Evolutionary conservation across 768 basidiomycete species (phyloP).

Genomic region (button mushroom (Agaricus bisporus)): DNA sequence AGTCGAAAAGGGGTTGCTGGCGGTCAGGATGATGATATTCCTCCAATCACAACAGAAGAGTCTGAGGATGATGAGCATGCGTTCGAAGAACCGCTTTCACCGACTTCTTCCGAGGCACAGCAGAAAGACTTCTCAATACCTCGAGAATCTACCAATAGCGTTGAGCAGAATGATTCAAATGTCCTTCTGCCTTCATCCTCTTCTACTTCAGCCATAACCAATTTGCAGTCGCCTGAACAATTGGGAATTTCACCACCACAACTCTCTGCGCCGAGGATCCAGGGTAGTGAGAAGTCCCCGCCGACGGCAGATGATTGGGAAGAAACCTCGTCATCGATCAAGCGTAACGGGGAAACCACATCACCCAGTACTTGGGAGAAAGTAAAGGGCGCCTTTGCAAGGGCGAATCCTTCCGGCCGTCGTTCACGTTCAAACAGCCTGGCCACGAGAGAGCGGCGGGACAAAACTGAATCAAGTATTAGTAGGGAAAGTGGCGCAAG

Average conservation of each 20-base stretch:
- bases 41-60: constrained; percentile 18
- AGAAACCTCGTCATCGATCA: constrained; percentile 40
- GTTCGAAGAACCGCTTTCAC: constrained; percentile 46
- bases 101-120: constrained; percentile 40
- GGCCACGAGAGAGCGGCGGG: constrained; percentile 56
- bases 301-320: constrained; percentile 45
- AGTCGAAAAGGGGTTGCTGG: constrained; percentile 54
- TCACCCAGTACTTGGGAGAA: constrained; percentile 66
- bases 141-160: constrained; percentile 53
- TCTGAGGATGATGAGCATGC: constrained; percentile 38
- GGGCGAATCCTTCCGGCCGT: constrained; percentile 63
- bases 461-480: constrained; percentile 65
- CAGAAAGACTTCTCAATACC: constrained; percentile 41
- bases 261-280: constrained; percentile 55
- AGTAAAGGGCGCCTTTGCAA: constrained; percentile 60
- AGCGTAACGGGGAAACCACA: constrained; percentile 49
- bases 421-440: constrained; percentile 79
- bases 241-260: constrained; percentile 43
- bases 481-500: constrained; percentile 76
- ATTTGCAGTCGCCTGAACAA: constrained; percentile 28
- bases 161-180: constrained; percentile 42
- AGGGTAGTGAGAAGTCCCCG: constrained; percentile 52
- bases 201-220: constrained; percentile 21
- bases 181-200: constrained; percentile 31
- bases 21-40: constrained; percentile 37